Base-by-base conservation (phyloP, 495 filamentous ascomycete species). In the Tuber borchii region DNA sequence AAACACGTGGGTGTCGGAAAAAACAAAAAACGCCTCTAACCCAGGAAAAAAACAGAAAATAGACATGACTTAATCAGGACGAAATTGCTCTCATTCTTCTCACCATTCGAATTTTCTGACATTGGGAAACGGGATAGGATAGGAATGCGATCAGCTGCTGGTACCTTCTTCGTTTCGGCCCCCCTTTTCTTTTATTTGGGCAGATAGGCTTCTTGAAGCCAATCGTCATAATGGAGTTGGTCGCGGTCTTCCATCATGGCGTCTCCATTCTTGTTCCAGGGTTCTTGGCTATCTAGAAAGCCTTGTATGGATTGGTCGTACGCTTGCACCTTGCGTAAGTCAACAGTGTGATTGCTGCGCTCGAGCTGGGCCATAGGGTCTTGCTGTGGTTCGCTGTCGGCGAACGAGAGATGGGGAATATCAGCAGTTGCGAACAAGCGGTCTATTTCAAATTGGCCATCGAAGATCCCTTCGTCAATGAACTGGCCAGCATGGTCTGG, bases 141-240 rank as follows among this genome's bases (percentile, higher is more conserved):
- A 34, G 14, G 26, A 34, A 65, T 65, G 26, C 56, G 34, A 65
- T 65, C 26, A 31, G 5, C 70, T 42, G 40, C 44, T 17, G 70
- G 26, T n/a, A 45, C 22, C 39, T 71, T 16, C 37, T 42, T 31
- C 70, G 20, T 34, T 31, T 73, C 34, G 26, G 26, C 14, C 39
- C 20, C 10, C 34, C 70, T 37, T 39, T 73, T 61, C 26, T 19
- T 17, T 65, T 65, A 65, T 65, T 65, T 65, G 26, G 56, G 56
- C 26, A 65, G 31, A 34, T 65, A 65, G 56, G 56, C 26, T 65
- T 65, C 56, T 65, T 83, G 81, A 9, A 83, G 45, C 81, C 81
- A 83, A 69, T 83, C 81, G 72, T 83, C 81, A 73, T 83, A 83
- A 48, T 78, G 31, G n/a, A 82, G 73, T 68, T 81, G 73, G 20